These are phyloP conservation scores for Uronychia setigera DNA, from an alignment of 73 alveolate genomes.

Conservation along the genomic window DNA sequence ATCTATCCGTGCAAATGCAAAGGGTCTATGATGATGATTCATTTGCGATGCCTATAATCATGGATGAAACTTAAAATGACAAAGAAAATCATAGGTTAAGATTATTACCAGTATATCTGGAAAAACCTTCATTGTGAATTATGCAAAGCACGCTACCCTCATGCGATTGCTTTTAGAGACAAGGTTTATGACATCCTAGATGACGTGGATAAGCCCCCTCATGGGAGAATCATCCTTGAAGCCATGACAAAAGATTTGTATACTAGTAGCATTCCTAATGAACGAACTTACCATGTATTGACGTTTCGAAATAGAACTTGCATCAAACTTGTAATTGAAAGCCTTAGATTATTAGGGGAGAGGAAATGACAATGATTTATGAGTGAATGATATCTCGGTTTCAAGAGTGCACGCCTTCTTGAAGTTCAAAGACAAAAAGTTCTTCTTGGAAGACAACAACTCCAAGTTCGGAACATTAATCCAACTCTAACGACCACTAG, in stretches of 20 bases:
- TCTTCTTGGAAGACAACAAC: constrained; percentile 74
- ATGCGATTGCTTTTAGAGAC: constrained; percentile 5
- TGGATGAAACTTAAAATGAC: constrained; percentile 66
- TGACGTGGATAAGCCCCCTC: constrained; percentile 33
- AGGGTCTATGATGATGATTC: constrained; percentile 89
- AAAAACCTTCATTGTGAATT: constrained; percentile 76
- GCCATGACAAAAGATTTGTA: constrained; percentile 23
- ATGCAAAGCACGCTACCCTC: constrained; percentile 74
- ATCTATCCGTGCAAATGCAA: constrained; percentile 90
- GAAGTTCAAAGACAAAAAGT: constrained; percentile 35
- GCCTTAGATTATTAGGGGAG: constrained; percentile 74
- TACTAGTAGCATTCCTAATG: neutral
- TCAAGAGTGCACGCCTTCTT: constrained; percentile 81
- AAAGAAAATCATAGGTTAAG: neutral
- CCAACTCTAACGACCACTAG: constrained; percentile 48
- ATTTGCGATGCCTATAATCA: constrained; percentile 73
- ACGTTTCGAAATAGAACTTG: constrained; percentile 20
- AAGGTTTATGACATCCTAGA: neutral
- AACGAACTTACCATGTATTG: constrained; percentile 45
- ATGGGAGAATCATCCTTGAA: constrained; percentile 45
- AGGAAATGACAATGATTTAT: constrained; percentile 76
- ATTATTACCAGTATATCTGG: constrained; percentile 35
- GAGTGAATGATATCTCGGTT: constrained; percentile 83
- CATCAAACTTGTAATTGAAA: constrained; percentile 9
- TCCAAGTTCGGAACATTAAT: constrained; percentile 89